Evolutionary conservation across 495 filamentous ascomycete genomes (phyloP).

Genomic region (Aspergillus ostianus): DNA sequence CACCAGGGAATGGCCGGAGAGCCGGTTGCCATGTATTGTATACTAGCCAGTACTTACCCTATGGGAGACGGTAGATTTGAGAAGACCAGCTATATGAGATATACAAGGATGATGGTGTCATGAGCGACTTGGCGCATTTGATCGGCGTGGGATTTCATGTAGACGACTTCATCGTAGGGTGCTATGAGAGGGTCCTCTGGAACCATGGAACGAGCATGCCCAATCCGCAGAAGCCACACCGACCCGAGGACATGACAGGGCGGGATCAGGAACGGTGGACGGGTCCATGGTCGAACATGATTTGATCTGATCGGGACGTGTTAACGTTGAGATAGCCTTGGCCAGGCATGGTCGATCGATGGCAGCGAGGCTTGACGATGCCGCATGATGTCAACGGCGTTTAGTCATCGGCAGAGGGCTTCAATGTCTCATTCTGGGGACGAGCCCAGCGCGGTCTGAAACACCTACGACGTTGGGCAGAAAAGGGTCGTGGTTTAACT

Average conservation of each 20-base stretch:
- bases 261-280: neutral
- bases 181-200: neutral
- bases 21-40: neutral
- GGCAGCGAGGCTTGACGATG: neutral
- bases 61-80: neutral
- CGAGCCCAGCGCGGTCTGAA: neutral
- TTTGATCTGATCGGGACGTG: neutral
- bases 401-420: no score
- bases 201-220: neutral
- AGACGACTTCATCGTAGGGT: neutral
- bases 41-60: neutral
- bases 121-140: neutral
- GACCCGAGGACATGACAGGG: neutral
- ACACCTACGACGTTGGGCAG: neutral
- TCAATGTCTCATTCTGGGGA: no score
- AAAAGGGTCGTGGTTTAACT: neutral
- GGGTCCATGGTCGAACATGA: neutral
- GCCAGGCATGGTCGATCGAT: neutral
- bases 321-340: neutral
- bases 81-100: neutral
- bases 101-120: neutral
- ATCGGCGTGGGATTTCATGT: neutral
- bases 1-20: neutral
- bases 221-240: neutral
- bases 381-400: conserved; percentile 4